These are phyloP conservation scores for Halophytophthora batemanensis DNA, from an alignment of 352 stramenopile genomes.

Conservation along the genomic window DNA sequence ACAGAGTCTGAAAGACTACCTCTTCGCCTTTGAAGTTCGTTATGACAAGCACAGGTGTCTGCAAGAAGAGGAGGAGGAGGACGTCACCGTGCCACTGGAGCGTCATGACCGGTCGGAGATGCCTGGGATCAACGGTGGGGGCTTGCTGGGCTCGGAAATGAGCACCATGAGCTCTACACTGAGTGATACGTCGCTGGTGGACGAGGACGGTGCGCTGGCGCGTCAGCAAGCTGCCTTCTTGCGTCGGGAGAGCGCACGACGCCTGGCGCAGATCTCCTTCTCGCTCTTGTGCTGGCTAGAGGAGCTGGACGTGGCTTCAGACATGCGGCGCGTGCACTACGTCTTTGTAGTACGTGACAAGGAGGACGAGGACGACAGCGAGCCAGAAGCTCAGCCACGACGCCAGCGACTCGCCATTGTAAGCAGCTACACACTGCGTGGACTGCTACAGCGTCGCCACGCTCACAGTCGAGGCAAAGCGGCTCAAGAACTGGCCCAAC, in stretches of 20 bases:
- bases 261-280: conserved; percentile 39
- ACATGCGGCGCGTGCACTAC: conserved; percentile 64
- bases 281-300: conserved; percentile 73
- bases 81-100: conserved; percentile 10
- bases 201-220: conserved; percentile 27
- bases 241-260: conserved; percentile 40
- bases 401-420: conserved; percentile 48
- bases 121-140: background rate
- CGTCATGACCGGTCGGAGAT: too few relatives aligned
- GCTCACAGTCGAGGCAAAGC: conserved; percentile 11
- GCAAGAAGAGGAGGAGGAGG: conserved; percentile 4
- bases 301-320: conserved; percentile 58
- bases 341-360: conserved; percentile 45
- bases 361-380: conserved; percentile 26
- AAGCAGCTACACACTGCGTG: conserved; percentile 57
- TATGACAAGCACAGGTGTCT: conserved; percentile 30
- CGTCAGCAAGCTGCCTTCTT: conserved; percentile 40
- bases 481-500: conserved; percentile 18
- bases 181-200: conserved; percentile 46
- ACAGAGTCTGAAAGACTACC: conserved; percentile 63
- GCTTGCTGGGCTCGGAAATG: conserved; percentile 24
- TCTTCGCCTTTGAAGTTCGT: conserved; percentile 80
- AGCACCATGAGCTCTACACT: conserved; percentile 54
- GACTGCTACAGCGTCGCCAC: conserved; percentile 35
- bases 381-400: conserved; percentile 3